A percentile compares a stretch with the other conserved stretches of the same genome.
Evolutionary conservation across 106 monocot genomes (phyloP).

Genomic region (Triglochin maritima): DNA sequence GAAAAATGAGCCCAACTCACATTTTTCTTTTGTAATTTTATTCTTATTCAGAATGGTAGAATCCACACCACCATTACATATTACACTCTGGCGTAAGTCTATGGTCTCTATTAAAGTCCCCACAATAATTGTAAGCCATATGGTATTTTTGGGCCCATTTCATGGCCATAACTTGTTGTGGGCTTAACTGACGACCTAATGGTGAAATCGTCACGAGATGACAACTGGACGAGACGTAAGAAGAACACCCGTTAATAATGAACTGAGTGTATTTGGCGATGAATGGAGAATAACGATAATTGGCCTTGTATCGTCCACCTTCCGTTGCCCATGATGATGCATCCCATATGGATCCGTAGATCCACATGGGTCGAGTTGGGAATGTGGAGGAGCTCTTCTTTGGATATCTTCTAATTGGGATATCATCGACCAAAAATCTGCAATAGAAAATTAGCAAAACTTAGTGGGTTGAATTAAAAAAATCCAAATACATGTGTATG

Average conservation of each 20-base stretch:
- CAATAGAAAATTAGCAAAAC: too few relatives aligned
- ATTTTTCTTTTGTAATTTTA: too few relatives aligned
- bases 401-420: conserved; percentile 50
- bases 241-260: conserved; percentile 37
- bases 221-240: conserved; percentile 22
- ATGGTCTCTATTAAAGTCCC: conserved; percentile 48
- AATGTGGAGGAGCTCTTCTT: conserved; percentile 38
- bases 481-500: too few relatives aligned
- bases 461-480: too few relatives aligned
- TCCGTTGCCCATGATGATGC: conserved; percentile 81
- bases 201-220: conserved; percentile 35
- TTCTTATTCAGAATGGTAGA: too few relatives aligned
- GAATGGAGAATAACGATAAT: conserved; percentile 67
- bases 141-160: conserved; percentile 54
- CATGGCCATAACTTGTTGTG: conserved; percentile 43
- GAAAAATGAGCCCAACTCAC: too few relatives aligned
- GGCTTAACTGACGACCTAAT: conserved; percentile 33
- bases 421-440: conserved; percentile 75
- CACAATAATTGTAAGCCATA: conserved; percentile 78
- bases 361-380: conserved; percentile 72
- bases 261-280: conserved; percentile 39
- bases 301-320: conserved; percentile 54
- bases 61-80: too few relatives aligned
- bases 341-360: conserved; percentile 85
- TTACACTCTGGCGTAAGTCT: conserved; percentile 77